A percentile compares a stretch with the other conserved stretches of the same genome.
Evolutionary conservation across 2,329 filamentous ascomycete species (phyloP).

Genomic region (Colletotrichum lindemuthianum): DNA sequence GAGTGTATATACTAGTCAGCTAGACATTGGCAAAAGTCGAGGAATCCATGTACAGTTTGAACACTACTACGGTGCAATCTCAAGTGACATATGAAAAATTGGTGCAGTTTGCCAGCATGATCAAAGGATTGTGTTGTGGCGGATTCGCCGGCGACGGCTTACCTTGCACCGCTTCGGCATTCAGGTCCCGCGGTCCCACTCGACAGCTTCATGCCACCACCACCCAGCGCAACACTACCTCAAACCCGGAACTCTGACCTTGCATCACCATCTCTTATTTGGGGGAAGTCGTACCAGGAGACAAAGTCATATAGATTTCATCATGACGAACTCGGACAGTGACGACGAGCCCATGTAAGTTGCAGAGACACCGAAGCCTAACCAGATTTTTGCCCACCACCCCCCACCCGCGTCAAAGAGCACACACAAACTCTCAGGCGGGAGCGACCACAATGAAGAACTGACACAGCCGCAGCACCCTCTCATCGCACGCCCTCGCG

Average conservation of each 20-base stretch:
- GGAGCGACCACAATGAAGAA: neutral
- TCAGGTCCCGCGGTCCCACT: neutral
- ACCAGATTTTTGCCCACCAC: neutral
- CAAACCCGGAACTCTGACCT: too few species aligned
- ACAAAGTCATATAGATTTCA: neutral
- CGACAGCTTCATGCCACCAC: too few species aligned
- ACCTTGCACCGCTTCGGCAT: neutral
- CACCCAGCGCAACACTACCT: too few species aligned
- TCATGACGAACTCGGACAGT: conserved; percentile 41
- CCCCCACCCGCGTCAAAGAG: neutral
- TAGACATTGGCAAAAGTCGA: conserved; percentile 40
- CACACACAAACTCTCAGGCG: neutral
- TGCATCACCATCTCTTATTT: too few species aligned
- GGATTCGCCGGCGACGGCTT: neutral
- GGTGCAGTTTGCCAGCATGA: neutral
- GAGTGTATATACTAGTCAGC: conserved; percentile 45
- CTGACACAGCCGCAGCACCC: conserved; percentile 54
- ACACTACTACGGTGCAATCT: neutral
- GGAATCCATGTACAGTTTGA: conserved; percentile 30
- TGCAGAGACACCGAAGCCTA: neutral
- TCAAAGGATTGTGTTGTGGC: conserved; percentile 3
- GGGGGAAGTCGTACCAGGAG: too few species aligned
- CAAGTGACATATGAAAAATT: too few species aligned
- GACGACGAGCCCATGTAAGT: conserved; percentile 63
- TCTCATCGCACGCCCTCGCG: conserved; percentile 73